phyloP scores from a whole-genome alignment of 2,329 filamentous ascomycete species.

The Penicillium sp. region DNA sequence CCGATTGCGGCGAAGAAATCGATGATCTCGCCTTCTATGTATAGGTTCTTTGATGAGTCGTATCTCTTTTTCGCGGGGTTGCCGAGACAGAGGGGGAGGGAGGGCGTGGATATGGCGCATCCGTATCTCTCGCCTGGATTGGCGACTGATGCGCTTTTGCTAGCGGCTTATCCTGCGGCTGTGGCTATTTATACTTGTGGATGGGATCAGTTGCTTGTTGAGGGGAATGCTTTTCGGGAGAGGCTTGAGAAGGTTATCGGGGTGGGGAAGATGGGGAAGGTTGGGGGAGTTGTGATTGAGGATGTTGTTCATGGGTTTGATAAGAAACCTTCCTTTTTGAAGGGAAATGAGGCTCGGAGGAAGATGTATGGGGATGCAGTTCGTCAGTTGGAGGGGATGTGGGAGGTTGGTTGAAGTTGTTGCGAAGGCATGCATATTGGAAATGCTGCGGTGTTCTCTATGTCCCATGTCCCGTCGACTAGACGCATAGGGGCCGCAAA shows the following conservation, averaged over 20 bases:
- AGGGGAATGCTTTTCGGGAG: slow-evolving; percentile 21
- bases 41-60: slow-evolving; percentile 18
- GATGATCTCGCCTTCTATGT: slow-evolving; percentile 10
- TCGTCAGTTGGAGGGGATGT: slow-evolving; percentile 17
- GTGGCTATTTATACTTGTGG: slow-evolving; percentile 24
- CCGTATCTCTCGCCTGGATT: slow-evolving; percentile 22
- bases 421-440: not conserved
- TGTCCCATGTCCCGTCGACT: too few relatives aligned
- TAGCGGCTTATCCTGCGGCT: slow-evolving; percentile 12
- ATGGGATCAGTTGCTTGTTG: slow-evolving; percentile 23
- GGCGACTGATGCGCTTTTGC: slow-evolving; percentile 8
- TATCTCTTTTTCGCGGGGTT: slow-evolving; percentile 13
- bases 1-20: slow-evolving; percentile 11
- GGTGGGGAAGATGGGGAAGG: slow-evolving; percentile 12
- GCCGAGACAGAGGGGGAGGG: slow-evolving; percentile 4
- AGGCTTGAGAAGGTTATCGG: slow-evolving; percentile 12
- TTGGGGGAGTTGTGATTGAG: slow-evolving; percentile 18
- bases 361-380: slow-evolving; percentile 22
- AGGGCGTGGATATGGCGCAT: slow-evolving; percentile 17
- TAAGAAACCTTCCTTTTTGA: slow-evolving; percentile 21
- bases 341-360: slow-evolving; percentile 11
- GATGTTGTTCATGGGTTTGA: slow-evolving; percentile 22
- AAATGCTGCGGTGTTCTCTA: not conserved
- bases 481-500: too few relatives aligned
- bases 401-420: slow-evolving; percentile 5